Base-by-base conservation (phyloP, 2,329 filamentous ascomycete species). In the Cryphonectria naterciae region DNA sequence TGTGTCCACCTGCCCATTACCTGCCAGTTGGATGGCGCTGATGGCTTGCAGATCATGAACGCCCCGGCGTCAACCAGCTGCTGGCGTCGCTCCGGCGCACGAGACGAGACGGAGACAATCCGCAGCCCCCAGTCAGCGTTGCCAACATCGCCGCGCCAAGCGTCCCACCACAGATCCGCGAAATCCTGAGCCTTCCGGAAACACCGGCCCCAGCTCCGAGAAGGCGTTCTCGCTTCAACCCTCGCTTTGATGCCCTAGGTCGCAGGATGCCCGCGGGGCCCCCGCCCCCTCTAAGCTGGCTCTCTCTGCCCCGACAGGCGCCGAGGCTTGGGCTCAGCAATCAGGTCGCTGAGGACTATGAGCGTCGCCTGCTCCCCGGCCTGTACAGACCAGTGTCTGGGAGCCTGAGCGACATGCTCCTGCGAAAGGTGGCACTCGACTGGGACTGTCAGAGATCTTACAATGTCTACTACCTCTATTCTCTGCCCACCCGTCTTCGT, bases 131-230 rank as follows among this genome's bases (percentile, higher is more conserved):
- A 74, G 11, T 73, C 73, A 32, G 68, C 75, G 70, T 68, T 43
- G 58, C 71, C 65, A 72, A 74, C 54, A 69, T 70, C 58, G 74
- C 77, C 52, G 74, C 73, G 43, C 87, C 86, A n/a, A 89, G 86
- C 71, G 83, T 91, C 2, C 89, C 88, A 68, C 88, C 89, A 5
- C 81, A 83, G 68, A 84, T 91, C 75, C 85, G 87, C 71, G 83
- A 86, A 72, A 85, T 91, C 71, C 85, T 91, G 67, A 85, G 88
- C 75, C 83, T 89, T 69, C 87, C 87, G 71, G 87, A 89, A 75
- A 85, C 85, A 39, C 87, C 87, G 35, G 78, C 83, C 13, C 87
- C 86, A 39, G 78, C 78, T 37, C 86, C 87, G 37, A 83, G 87
- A 69, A 81, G 84, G 60, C 81, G 80, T 28, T 76, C 77, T 71